phyloP scores from a whole-genome alignment of 768 basidiomycete genomes.

The Baorangia bicolor region DNA sequence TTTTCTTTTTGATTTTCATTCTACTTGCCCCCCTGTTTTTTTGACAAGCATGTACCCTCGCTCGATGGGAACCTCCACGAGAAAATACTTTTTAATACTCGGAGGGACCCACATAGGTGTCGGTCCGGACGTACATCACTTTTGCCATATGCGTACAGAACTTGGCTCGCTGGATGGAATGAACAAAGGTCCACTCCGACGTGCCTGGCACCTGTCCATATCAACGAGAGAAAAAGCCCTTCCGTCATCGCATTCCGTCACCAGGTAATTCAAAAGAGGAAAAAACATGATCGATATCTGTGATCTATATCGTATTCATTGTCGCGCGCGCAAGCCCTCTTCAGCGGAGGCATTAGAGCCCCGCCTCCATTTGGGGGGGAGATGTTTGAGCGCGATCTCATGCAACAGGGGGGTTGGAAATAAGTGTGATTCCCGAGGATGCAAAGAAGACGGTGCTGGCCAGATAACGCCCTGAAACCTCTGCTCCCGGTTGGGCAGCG shows the following conservation, averaged over 20 bases:
- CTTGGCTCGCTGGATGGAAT: background rate
- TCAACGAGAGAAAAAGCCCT: background rate
- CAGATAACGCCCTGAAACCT: constrained; percentile 14
- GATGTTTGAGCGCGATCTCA: too few relatives aligned
- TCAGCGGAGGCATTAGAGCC: constrained; percentile 14
- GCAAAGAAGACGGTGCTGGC: background rate
- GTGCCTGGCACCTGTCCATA: constrained; percentile 10
- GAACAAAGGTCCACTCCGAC: background rate
- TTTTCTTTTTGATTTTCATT: constrained; percentile 5
- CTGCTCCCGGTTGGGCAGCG: background rate
- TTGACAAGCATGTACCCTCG: constrained; percentile 8
- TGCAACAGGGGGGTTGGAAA: too few relatives aligned
- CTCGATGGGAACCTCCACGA: background rate
- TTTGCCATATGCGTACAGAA: background rate
- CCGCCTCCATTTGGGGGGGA: too few relatives aligned
- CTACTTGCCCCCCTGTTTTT: background rate
- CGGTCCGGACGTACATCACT: constrained; percentile 5
- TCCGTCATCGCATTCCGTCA: constrained; percentile 22
- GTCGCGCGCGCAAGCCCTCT: background rate
- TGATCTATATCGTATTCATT: constrained; percentile 6
- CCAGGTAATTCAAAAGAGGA: background rate
- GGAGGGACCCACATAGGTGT: background rate
- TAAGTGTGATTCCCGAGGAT: constrained; percentile 5
- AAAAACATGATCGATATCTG: constrained; percentile 11
- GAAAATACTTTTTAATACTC: background rate